Evolutionary conservation across 2,329 filamentous ascomycete species (phyloP), one percentile per base, ranked within the genome.

Genomic region (Sclerotinia trifoliorum): DNA sequence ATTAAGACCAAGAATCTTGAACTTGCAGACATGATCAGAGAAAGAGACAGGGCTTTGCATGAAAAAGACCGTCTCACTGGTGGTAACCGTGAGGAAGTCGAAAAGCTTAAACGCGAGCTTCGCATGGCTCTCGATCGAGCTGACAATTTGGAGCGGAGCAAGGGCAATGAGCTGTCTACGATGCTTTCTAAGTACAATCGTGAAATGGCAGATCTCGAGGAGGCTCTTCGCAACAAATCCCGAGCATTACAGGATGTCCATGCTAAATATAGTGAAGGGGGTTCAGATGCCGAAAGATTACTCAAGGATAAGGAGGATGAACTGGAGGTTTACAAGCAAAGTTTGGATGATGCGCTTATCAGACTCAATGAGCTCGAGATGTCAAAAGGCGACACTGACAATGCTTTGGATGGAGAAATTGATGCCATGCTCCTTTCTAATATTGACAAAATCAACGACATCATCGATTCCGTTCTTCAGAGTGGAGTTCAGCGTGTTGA

Each of bases 1-100:
- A 91, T 99, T 78, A 99, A 99, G 86, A 97, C 94, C 42, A 99
- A 99, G 86, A 99, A 99, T 78, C 83, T 99, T n/a, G 95, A 99
- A 79, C 82, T 99, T 70, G 95, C 95, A 44, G 93, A 98, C 78
- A 98, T 99, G 95, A 99, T 99, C 72, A 88, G 95, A 55, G 95
- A 99, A 81, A 87, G 95, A 74, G 95, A 99, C 77, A 88, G 95
- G 72, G 95, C 95, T 42, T 81, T 97, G 65, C 93, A 98, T 77
- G 95, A 99, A 71, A 93, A 94, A 78, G 95, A 99, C 77, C 88
- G 95, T 67, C 82, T 90, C n/a, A 87, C 84, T 64, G 95, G 95
- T 62, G 91, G 88, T 66, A 94, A 94, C 80, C 94, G 92, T 76
- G 95, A 99, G 68, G 95, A 99, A 78, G 76, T 97, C 15, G 95